Conservation (phyloP, 192 early-diverging fungal species). For the Podila horticola region DNA sequence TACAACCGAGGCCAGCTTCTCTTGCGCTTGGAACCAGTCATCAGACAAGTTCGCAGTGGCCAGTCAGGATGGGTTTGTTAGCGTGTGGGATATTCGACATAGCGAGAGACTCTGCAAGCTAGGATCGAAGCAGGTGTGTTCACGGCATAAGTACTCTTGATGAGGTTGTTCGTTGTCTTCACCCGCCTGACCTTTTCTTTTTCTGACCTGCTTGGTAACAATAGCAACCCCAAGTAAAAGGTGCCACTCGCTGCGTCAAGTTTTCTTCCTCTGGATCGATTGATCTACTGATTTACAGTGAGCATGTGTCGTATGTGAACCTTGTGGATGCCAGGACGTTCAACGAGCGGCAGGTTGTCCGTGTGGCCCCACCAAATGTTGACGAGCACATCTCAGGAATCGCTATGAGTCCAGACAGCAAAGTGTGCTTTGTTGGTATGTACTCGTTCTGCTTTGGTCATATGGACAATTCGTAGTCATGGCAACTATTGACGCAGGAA, state of each 20-base stretch:
- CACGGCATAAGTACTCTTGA: too few species aligned
- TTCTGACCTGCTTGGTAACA: neutral
- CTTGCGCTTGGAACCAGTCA: constrained; percentile 94
- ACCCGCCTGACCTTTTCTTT: neutral
- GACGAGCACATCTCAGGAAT: constrained; percentile 92
- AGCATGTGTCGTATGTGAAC: constrained; percentile 89
- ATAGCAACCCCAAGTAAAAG: constrained; percentile 74
- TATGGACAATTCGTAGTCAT: neutral
- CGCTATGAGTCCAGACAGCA: constrained; percentile 84
- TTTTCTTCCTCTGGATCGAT: constrained; percentile 90
- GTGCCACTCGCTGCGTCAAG: constrained; percentile 86
- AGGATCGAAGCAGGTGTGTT: constrained; percentile 70
- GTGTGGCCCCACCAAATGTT: constrained; percentile 69
- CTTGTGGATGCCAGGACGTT: constrained; percentile 93
- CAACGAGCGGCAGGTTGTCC: constrained; percentile 81
- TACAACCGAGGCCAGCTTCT: constrained; percentile 88
- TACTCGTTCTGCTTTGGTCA: neutral
- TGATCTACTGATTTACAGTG: constrained; percentile 86
- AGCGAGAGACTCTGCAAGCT: constrained; percentile 83
- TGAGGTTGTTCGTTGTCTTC: neutral
- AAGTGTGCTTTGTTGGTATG: constrained; percentile 87
- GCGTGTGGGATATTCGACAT: constrained; percentile 91
- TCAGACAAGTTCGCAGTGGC: constrained; percentile 96
- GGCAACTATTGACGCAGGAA: neutral
- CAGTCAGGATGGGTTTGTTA: constrained; percentile 92